phyloP scores from a whole-genome alignment of 495 filamentous ascomycete genomes.

The Barbatosphaeria neglecta region DNA sequence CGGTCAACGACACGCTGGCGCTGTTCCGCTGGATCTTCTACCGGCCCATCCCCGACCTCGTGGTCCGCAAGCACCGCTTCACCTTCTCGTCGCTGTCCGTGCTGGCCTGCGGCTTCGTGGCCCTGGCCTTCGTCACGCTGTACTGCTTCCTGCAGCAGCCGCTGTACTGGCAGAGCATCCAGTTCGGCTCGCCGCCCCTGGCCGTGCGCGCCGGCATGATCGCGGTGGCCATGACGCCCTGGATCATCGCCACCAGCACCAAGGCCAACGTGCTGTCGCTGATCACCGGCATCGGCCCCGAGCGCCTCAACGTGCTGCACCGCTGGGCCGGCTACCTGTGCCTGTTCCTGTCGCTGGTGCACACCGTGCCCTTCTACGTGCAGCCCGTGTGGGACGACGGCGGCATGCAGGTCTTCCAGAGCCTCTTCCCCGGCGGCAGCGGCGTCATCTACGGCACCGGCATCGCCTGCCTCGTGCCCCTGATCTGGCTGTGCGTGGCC shows the following conservation, averaged over 20 bases:
- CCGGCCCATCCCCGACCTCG: constrained; percentile 59
- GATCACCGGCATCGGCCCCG: constrained; percentile 83
- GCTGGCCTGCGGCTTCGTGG: constrained; percentile 49
- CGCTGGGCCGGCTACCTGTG: constrained; percentile 87
- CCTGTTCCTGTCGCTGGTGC: constrained; percentile 69
- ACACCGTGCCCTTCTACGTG: constrained; percentile 82
- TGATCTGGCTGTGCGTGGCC: constrained; percentile 70
- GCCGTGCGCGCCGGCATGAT: constrained; percentile 90
- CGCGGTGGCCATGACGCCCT: constrained; percentile 84
- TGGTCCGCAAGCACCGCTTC: constrained; percentile 50
- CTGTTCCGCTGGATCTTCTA: constrained; percentile 79
- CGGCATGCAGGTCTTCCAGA: constrained; percentile 52
- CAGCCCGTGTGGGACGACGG: constrained; percentile 74
- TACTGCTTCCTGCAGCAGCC: constrained; percentile 79
- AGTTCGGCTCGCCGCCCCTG: constrained; percentile 75
- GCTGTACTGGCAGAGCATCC: constrained; percentile 71
- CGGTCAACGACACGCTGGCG: constrained; percentile 64
- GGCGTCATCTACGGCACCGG: constrained; percentile 79
- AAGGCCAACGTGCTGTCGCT: constrained; percentile 81
- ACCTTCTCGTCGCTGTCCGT: constrained; percentile 67
- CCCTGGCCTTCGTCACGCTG: constrained; percentile 59
- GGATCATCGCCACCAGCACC: constrained; percentile 81
- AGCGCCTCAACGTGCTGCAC: constrained; percentile 85
- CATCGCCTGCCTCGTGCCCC: constrained; percentile 71
- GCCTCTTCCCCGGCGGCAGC: constrained; percentile 46